phyloP scores from a whole-genome alignment of 495 filamentous ascomycete species.

The Aspergillus ellipticus region DNA sequence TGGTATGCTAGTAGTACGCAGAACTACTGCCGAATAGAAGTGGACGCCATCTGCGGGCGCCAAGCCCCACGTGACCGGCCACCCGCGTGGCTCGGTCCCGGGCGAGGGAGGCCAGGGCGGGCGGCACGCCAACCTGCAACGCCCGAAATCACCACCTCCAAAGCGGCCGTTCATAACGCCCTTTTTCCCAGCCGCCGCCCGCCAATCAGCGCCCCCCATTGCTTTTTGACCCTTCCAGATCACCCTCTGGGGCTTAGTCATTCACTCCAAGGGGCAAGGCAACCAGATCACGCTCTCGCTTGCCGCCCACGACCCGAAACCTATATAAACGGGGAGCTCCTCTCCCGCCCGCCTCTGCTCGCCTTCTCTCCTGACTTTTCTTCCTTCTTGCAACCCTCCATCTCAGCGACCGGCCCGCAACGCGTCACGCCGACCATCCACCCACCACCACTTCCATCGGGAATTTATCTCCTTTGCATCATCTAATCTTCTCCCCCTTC shows the following conservation, averaged over 20 bases:
- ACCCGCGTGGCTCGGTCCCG: neutral
- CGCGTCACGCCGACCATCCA: slow-evolving; percentile 12
- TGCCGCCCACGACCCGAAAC: slow-evolving; percentile 22
- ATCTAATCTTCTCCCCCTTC: slow-evolving; percentile 17
- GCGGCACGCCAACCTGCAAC: neutral
- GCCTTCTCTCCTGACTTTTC: slow-evolving; percentile 24
- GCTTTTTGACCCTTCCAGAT: slow-evolving; percentile 21
- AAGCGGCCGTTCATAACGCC: slow-evolving; percentile 44
- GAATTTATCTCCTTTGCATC: slow-evolving; percentile 31
- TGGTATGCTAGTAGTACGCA: no score
- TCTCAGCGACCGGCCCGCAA: slow-evolving; percentile 17
- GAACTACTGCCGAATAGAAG: neutral
- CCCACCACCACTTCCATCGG: slow-evolving; percentile 22
- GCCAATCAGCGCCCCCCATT: slow-evolving; percentile 40
- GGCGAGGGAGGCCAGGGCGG: neutral
- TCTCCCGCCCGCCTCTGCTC: slow-evolving; percentile 16
- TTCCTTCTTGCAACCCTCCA: slow-evolving; percentile 14
- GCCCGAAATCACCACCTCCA: slow-evolving; percentile 28
- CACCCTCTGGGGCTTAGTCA: slow-evolving; percentile 27
- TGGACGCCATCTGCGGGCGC: neutral
- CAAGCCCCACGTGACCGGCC: slow-evolving; percentile 20
- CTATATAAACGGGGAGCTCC: slow-evolving; percentile 32
- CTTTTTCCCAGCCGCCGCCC: slow-evolving; percentile 33
- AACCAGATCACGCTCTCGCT: slow-evolving; percentile 25
- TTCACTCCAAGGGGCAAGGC: slow-evolving; percentile 14